Base-by-base conservation (phyloP, 352 stramenopile genomes). In the Phytophthora tubulina region DNA sequence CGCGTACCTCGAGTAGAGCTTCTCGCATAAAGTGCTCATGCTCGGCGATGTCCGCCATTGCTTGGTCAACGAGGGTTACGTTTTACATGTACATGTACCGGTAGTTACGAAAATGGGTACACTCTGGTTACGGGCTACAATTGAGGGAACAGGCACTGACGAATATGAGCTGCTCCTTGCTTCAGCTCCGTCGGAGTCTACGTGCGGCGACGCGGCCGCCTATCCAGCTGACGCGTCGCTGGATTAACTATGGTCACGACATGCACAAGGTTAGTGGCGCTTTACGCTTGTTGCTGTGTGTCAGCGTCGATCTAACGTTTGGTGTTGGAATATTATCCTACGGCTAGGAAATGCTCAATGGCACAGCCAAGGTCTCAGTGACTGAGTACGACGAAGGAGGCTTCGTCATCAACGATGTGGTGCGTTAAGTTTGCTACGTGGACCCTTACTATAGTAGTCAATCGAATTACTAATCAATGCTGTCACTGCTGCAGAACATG, bases 191-290 rank as follows among this genome's bases (percentile, higher is more conserved):
- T 33, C 72, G 66, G 21, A 61, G 69, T 58, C 64, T 73, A 9
- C 64, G 51, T 61, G 38, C 50, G 14, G 41, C 44, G 44, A 61
- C 71, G 46, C 60, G 61, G 35, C 60, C 57, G 6, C 51, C 45
- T 63, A 53, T 35, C 33, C 58, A 51, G 39, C 46, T 76, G 33
- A 78, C 75, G 61, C 68, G 72, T 39, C 82, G 85, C 1, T 76
- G 70, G 63, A 92, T 96, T 55, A 92, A 93, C 76, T 96, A 96
- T 51, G 89, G 89, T 6, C 89, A 96, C 56, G 89, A 96, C 68
- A 83, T 96, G 78, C 89, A 96, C 72, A 87, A 91, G 72, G 83
- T 88, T 35, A 9, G 64, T 15, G 10, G 21, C 13, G 13, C 21
- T 33, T 27, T 2, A 10, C 46, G 31, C 27, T 55, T 17, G 30